These are phyloP conservation scores for Claviceps arundinis DNA, from an alignment of 2,329 filamentous ascomycete genomes.

Conservation along the genomic window DNA sequence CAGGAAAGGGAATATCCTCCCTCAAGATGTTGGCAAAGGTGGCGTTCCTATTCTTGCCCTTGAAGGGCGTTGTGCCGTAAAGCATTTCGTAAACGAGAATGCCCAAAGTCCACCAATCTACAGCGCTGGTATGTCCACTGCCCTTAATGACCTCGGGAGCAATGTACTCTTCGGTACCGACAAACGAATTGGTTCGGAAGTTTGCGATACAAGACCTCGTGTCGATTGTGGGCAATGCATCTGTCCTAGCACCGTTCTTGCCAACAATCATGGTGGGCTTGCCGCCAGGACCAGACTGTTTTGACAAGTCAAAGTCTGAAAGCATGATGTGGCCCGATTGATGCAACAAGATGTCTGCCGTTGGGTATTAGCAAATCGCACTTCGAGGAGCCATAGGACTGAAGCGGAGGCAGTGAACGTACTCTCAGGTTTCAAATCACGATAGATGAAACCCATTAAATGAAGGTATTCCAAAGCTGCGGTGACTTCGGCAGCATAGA, in stretches of 20 bases:
- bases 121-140: constrained; percentile 92
- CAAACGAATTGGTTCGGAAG: constrained; percentile 96
- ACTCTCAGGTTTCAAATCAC: constrained; percentile 97
- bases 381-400: background rate
- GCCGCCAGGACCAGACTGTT: constrained; percentile 91
- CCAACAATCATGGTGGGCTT: constrained; percentile 96
- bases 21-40: constrained; percentile 95
- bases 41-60: constrained; percentile 96
- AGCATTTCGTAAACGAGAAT: constrained; percentile 99
- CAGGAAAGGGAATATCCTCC: constrained; percentile 92
- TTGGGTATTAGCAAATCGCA: background rate
- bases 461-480: constrained; percentile 93
- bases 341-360: constrained; percentile 80
- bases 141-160: constrained; percentile 98
- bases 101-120: constrained; percentile 98
- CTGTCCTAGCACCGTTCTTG: constrained; percentile 74
- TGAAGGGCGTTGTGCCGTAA: constrained; percentile 96
- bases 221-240: constrained; percentile 88
- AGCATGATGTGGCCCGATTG: constrained; percentile 99
- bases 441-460: constrained; percentile 98
- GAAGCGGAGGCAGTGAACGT: constrained; percentile 20
- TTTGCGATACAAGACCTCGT: constrained; percentile 97
- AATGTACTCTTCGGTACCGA: constrained; percentile 97
- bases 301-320: constrained; percentile 95
- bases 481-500: constrained; percentile 95